phyloP scores from a whole-genome alignment of 2,329 filamentous ascomycete species.

The Hymenoscyphus fraxineus region DNA sequence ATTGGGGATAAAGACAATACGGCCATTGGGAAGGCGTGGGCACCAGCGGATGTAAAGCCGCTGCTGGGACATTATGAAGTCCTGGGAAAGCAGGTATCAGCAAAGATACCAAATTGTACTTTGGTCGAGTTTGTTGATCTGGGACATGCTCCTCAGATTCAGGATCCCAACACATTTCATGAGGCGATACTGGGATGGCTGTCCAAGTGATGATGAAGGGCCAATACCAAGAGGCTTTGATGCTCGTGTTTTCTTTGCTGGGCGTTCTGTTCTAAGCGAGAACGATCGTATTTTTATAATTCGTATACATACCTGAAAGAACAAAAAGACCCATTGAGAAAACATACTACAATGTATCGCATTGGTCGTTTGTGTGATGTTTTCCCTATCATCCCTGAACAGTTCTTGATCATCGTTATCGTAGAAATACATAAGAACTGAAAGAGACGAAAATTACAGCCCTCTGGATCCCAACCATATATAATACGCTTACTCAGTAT shows the following conservation, averaged over 20 bases:
- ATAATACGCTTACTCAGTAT: no score
- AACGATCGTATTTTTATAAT: no score
- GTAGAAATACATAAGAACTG: no score
- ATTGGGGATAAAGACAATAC: slow-evolving; percentile 51
- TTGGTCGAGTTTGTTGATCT: slow-evolving; percentile 46
- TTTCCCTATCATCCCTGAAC: no score
- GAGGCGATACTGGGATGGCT: slow-evolving; percentile 45
- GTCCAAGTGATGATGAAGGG: background rate
- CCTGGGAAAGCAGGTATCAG: slow-evolving; percentile 44
- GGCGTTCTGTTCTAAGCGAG: no score
- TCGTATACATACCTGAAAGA: no score
- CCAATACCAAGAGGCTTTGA: background rate
- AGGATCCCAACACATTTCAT: slow-evolving; percentile 46
- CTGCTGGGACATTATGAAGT: slow-evolving; percentile 47
- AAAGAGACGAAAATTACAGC: no score
- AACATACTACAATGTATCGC: no score
- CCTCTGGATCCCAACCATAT: no score
- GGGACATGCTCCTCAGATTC: slow-evolving; percentile 52
- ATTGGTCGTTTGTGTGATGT: no score
- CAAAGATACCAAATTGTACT: slow-evolving; percentile 42
- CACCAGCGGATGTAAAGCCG: slow-evolving; percentile 38
- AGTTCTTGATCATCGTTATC: no score
- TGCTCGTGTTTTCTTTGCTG: background rate
- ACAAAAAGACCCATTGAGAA: no score
- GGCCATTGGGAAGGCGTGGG: slow-evolving; percentile 52